phyloP scores from a whole-genome alignment of 2,329 filamentous ascomycete genomes.

The Nannizziopsis arthrosporioides region DNA sequence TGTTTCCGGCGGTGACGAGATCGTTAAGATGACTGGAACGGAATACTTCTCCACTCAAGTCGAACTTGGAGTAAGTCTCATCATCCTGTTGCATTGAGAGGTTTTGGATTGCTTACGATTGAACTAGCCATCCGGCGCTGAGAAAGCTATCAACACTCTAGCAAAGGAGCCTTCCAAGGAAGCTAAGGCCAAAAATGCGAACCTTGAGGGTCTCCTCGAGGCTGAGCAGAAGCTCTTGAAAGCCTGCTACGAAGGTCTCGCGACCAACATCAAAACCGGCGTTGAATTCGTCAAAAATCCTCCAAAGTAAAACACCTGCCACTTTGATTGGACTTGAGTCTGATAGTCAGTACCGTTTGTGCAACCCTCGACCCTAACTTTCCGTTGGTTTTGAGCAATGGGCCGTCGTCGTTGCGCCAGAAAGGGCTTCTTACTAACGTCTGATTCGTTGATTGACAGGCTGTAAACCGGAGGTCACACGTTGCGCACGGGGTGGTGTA shows the following conservation, averaged over 20 bases:
- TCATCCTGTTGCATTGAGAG: constrained; percentile 6
- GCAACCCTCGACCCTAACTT: constrained; percentile 6
- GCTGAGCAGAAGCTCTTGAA: constrained; percentile 82
- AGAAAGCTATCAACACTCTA: constrained; percentile 66
- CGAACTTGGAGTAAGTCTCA: constrained; percentile 72
- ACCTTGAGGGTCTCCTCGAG: constrained; percentile 60
- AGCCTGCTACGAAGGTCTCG: constrained; percentile 62
- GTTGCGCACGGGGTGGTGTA: constrained; percentile 5
- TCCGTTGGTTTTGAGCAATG: constrained; percentile 1
- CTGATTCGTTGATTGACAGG: constrained; percentile 7
- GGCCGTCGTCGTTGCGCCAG: constrained; percentile 7
- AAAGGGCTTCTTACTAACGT: constrained; percentile 6
- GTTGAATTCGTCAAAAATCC: constrained; percentile 78
- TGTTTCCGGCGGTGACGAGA: constrained; percentile 72
- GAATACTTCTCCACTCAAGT: constrained; percentile 96
- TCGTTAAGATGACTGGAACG: constrained; percentile 68
- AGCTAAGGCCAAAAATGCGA: too few species aligned
- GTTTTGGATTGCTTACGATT: constrained; percentile 21
- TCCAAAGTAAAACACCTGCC: constrained; percentile 57
- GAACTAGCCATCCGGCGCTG: constrained; percentile 62
- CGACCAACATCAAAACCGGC: constrained; percentile 91
- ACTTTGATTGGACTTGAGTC: constrained; percentile 7
- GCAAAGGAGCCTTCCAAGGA: too few species aligned
- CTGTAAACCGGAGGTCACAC: constrained; percentile 8
- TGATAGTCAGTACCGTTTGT: constrained; percentile 9